These are phyloP conservation scores for Myotisia sp. DNA, from an alignment of 2,329 filamentous ascomycete genomes.

Conservation along the genomic window DNA sequence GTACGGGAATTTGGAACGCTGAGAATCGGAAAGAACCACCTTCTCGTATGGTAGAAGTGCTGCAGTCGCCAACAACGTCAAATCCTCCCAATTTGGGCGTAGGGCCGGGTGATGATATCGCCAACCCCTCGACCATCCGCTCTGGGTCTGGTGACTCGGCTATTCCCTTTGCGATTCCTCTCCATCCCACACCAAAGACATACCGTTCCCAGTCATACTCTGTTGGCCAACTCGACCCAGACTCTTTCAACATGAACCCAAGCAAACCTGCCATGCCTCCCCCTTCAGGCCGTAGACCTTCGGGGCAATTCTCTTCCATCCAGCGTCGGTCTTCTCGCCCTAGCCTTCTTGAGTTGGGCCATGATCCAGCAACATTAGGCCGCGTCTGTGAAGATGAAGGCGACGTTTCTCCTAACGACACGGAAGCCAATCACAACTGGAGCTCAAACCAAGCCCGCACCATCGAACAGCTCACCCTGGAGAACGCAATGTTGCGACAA, in stretches of 20 bases:
- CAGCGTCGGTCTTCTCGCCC: constrained; percentile 64
- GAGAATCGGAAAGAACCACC: constrained; percentile 63
- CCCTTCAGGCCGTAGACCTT: constrained; percentile 24
- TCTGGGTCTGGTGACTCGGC: constrained; percentile 37
- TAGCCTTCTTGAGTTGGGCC: constrained; percentile 32
- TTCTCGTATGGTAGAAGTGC: constrained; percentile 56
- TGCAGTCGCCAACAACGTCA: constrained; percentile 58
- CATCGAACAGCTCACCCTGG: constrained; percentile 34
- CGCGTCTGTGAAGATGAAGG: constrained; percentile 38
- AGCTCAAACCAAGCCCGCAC: constrained; percentile 29
- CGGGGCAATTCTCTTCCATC: constrained; percentile 48
- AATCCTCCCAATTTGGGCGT: constrained; percentile 36
- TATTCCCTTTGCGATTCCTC: constrained; percentile 73
- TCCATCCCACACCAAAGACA: constrained; percentile 81
- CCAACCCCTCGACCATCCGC: constrained; percentile 36
- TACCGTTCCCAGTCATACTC: constrained; percentile 96
- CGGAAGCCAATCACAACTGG: constrained; percentile 26
- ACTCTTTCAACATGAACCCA: constrained; percentile 30
- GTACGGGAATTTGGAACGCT: constrained; percentile 68
- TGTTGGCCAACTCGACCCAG: constrained; percentile 72
- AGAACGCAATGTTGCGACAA: constrained; percentile 35
- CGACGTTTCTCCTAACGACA: constrained; percentile 27
- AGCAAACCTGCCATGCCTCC: constrained; percentile 18
- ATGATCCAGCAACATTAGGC: constrained; percentile 33
- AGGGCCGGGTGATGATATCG: constrained; percentile 38